phyloP scores from a whole-genome alignment of 2,329 filamentous ascomycete genomes.

The Talaromyces funiculosus region DNA sequence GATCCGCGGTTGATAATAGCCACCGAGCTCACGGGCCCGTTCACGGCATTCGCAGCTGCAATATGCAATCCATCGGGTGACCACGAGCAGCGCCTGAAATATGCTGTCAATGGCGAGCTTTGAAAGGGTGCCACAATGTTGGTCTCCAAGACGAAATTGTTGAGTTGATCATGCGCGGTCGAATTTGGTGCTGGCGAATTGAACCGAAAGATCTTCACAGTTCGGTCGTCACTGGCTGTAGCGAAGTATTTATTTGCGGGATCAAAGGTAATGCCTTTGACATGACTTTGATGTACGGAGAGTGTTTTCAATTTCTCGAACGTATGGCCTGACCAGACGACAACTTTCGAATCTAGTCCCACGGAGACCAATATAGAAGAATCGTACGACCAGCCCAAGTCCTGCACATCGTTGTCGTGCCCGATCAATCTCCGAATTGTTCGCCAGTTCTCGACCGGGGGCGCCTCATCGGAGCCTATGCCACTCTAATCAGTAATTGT shows the following conservation, averaged over 20 bases:
- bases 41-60: conserved; percentile 92
- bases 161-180: conserved; percentile 88
- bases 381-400: conserved; percentile 93
- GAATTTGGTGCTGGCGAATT: conserved; percentile 86
- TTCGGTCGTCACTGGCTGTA: conserved; percentile 92
- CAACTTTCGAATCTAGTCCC: conserved; percentile 93
- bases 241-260: conserved; percentile 99
- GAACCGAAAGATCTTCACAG: conserved; percentile 94
- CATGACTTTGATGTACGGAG: conserved; percentile 89
- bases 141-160: conserved; percentile 93
- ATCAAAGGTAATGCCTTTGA: conserved; percentile 98
- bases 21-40: conserved; percentile 93
- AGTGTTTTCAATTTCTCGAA: conserved; percentile 97
- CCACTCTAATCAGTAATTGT: conserved; percentile 3
- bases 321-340: conserved; percentile 95
- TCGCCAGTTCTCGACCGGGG: conserved; percentile 96
- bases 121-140: conserved; percentile 83
- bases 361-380: conserved; percentile 94
- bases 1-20: conserved; percentile 87
- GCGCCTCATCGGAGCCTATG: conserved; percentile 76
- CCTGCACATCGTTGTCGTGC: conserved; percentile 97
- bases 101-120: conserved; percentile 89
- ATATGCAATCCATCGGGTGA: conserved; percentile 96
- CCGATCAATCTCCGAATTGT: conserved; percentile 88
- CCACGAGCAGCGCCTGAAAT: conserved; percentile 95